These are phyloP conservation scores for Paraleonurus japonicus DNA, from an alignment of 257 asterid genomes.

Conservation along the genomic window DNA sequence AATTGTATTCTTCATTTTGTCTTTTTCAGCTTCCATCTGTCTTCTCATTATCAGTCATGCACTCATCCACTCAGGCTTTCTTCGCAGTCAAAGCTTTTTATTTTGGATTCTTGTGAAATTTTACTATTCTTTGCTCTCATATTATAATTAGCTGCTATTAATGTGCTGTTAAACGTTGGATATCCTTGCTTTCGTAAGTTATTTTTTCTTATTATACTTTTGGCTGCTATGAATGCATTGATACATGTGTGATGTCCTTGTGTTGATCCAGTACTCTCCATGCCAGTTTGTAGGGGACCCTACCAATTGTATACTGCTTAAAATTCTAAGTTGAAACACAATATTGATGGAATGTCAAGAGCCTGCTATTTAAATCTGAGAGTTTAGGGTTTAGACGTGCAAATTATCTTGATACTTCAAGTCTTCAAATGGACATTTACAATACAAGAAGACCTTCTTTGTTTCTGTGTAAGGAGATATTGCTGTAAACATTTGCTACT, in stretches of 20 bases:
- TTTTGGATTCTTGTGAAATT: background rate
- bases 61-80: background rate
- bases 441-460: background rate
- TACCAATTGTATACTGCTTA: background rate
- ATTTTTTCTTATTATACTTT: too few relatives aligned
- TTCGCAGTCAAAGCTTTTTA: background rate
- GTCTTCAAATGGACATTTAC: conserved; percentile 11
- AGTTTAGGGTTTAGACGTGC: background rate
- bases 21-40: background rate
- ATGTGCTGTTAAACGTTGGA: background rate
- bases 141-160: background rate
- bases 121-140: conserved; percentile 3
- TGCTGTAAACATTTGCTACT: background rate
- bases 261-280: background rate
- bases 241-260: background rate
- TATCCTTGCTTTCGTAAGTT: too few relatives aligned
- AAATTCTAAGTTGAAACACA: background rate
- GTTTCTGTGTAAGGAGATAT: background rate
- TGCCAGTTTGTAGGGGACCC: background rate
- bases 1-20: conserved; percentile 3
- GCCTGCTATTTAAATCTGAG: background rate
- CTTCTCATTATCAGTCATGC: background rate
- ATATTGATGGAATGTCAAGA: background rate
- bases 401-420: conserved; percentile 8
- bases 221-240: too few relatives aligned